These are phyloP conservation scores for Miscanthus sacchariflorus DNA, from an alignment of 202 grass and related monocot genomes.

Conservation along the genomic window DNA sequence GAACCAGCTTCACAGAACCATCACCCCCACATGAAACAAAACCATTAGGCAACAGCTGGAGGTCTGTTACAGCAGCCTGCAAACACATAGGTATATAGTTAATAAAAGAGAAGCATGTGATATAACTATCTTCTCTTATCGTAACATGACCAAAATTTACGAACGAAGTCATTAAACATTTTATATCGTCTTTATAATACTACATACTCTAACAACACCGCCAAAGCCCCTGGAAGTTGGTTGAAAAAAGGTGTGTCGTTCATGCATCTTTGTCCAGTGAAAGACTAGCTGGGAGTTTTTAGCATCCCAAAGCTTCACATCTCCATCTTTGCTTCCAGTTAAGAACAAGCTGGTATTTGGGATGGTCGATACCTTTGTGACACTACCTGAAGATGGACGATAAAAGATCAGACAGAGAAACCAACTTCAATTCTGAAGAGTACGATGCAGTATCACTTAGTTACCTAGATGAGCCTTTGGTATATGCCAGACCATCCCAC, in stretches of 20 bases:
- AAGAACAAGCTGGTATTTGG: slow-evolving; percentile 92
- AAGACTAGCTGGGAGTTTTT: slow-evolving; percentile 79
- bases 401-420: slow-evolving; percentile 49
- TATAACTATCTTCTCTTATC: slow-evolving; percentile 16
- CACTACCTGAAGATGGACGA: slow-evolving; percentile 67
- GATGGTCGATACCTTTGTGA: slow-evolving; percentile 77
- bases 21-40: slow-evolving; percentile 93
- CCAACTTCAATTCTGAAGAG: slow-evolving; percentile 43
- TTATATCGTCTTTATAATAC: slow-evolving; percentile 26
- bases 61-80: slow-evolving; percentile 91
- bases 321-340: slow-evolving; percentile 99
- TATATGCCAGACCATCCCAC: slow-evolving; percentile 91
- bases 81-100: slow-evolving; percentile 40
- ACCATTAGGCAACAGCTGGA: slow-evolving; percentile 79
- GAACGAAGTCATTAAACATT: slow-evolving; percentile 28
- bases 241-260: slow-evolving; percentile 97
- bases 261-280: slow-evolving; percentile 94
- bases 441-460: slow-evolving; percentile 38
- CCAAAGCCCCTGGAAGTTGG: slow-evolving; percentile 90
- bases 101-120: slow-evolving; percentile 27
- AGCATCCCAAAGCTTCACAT: slow-evolving; percentile 99
- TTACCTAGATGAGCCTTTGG: slow-evolving; percentile 96
- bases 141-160: slow-evolving; percentile 32
- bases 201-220: slow-evolving; percentile 85
- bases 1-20: slow-evolving; percentile 89